Conservation (phyloP, 1,284 basidiomycete genomes). For the Apiotrichum laibachii region DNA sequence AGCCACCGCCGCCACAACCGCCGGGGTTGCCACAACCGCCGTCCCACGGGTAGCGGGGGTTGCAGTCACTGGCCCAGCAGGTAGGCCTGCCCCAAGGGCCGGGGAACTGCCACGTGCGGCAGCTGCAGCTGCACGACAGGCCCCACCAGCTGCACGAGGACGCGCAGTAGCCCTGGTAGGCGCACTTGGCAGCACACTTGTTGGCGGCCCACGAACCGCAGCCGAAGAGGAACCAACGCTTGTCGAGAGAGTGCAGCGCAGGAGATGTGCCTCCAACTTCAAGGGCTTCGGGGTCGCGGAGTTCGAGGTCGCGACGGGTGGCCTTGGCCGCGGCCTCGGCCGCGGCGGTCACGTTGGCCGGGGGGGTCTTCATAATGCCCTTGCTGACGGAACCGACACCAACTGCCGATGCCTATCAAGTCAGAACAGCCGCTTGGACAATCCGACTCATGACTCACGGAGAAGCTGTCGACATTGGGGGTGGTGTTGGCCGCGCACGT, state of each 20-base stretch:
- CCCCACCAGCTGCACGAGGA: not conserved
- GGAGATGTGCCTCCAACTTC: not conserved
- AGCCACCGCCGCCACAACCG: not conserved
- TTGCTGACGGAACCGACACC: not conserved
- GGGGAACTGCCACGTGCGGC: not conserved
- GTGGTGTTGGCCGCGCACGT: not conserved
- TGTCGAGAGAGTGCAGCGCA: not conserved
- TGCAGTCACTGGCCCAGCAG: not conserved
- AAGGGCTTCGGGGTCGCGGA: not conserved
- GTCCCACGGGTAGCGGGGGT: not conserved
- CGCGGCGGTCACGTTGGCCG: not conserved
- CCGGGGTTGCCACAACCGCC: not conserved
- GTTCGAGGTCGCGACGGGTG: not conserved
- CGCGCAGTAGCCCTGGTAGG: not conserved
- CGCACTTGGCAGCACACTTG: not conserved
- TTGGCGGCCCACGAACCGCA: not conserved
- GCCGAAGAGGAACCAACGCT: slow-evolving; percentile 1
- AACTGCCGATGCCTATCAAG: not conserved
- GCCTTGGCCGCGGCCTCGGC: not conserved
- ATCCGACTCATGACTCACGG: not conserved
- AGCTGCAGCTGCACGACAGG: not conserved
- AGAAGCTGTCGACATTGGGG: not conserved
- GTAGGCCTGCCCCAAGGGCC: not conserved
- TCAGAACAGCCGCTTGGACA: not conserved
- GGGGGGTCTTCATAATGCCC: not conserved